phyloP scores from a whole-genome alignment of 768 basidiomycete species.

The Multifurca ochricompacta region DNA sequence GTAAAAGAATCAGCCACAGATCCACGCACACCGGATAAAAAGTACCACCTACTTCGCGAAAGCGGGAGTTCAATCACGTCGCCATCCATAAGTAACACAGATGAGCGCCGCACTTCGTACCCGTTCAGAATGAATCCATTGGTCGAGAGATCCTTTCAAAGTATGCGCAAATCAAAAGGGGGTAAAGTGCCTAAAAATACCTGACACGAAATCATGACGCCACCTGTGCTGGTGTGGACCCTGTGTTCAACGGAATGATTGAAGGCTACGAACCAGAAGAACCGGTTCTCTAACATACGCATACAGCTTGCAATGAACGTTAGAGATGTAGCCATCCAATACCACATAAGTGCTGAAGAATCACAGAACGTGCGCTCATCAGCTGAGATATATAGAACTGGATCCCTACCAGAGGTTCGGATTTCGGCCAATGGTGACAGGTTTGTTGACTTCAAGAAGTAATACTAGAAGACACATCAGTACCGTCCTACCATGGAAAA shows the following conservation, averaged over 20 bases:
- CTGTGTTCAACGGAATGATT: slow-evolving; percentile 30
- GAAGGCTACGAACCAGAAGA: background rate
- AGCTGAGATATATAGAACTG: background rate
- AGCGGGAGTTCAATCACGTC: slow-evolving; percentile 62
- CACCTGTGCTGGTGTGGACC: slow-evolving; percentile 61
- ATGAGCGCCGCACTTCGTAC: slow-evolving; percentile 55
- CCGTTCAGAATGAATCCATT: slow-evolving; percentile 71
- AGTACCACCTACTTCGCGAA: slow-evolving; percentile 42
- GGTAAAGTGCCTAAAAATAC: slow-evolving; percentile 29
- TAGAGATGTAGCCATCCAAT: slow-evolving; percentile 54
- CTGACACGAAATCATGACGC: slow-evolving; percentile 72
- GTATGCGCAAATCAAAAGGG: background rate
- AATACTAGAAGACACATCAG: slow-evolving; percentile 37
- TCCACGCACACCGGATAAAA: background rate
- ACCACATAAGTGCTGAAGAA: slow-evolving; percentile 50
- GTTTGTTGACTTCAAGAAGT: slow-evolving; percentile 50
- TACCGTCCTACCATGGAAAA: background rate
- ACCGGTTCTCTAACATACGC: slow-evolving; percentile 41
- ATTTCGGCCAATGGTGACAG: slow-evolving; percentile 65
- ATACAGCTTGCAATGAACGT: slow-evolving; percentile 70
- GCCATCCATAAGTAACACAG: slow-evolving; percentile 70
- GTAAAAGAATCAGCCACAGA: background rate
- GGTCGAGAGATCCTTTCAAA: slow-evolving; percentile 58
- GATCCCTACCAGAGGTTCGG: slow-evolving; percentile 52
- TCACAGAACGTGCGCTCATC: background rate